phyloP scores from a whole-genome alignment of 495 filamentous ascomycete species.

The Neurospora tetraspora region DNA sequence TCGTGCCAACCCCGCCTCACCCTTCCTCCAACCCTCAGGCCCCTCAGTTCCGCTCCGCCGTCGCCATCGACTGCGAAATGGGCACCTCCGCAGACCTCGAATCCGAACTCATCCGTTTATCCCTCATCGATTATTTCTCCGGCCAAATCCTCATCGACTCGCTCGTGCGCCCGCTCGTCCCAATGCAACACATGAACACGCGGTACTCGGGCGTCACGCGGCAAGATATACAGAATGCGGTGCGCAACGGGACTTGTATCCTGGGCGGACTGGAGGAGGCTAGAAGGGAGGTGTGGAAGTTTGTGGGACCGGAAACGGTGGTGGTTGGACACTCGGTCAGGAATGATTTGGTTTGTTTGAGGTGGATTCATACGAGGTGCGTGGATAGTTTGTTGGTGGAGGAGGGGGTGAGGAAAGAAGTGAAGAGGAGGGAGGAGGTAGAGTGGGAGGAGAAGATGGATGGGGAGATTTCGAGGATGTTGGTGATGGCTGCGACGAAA shows the following conservation, averaged over 20 bases:
- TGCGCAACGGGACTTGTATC: not conserved
- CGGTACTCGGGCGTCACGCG: conserved; percentile 27
- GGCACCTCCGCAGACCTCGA: conserved; percentile 20
- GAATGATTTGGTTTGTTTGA: conserved; percentile 17
- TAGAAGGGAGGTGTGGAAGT: conserved; percentile 21
- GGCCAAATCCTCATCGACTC: conserved; percentile 32
- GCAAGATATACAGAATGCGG: conserved; percentile 16
- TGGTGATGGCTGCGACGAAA: no score
- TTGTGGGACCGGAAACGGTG: conserved; percentile 27
- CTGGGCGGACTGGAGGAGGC: conserved; percentile 22
- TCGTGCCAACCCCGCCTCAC: not conserved
- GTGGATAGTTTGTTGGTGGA: conserved; percentile 4
- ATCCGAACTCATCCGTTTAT: conserved; percentile 32
- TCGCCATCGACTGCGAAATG: conserved; percentile 45
- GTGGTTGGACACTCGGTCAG: conserved; percentile 24
- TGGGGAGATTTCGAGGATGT: not conserved
- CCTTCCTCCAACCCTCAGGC: not conserved
- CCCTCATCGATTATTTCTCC: conserved; percentile 34
- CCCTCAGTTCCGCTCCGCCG: conserved; percentile 7
- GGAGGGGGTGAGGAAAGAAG: not conserved
- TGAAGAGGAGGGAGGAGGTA: not conserved
- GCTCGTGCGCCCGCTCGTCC: conserved; percentile 28
- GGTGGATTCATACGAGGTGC: conserved; percentile 5
- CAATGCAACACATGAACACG: conserved; percentile 31
- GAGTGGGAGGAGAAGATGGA: not conserved